Conservation (phyloP, 179 eudicot species). For the Silene noctiflora region DNA sequence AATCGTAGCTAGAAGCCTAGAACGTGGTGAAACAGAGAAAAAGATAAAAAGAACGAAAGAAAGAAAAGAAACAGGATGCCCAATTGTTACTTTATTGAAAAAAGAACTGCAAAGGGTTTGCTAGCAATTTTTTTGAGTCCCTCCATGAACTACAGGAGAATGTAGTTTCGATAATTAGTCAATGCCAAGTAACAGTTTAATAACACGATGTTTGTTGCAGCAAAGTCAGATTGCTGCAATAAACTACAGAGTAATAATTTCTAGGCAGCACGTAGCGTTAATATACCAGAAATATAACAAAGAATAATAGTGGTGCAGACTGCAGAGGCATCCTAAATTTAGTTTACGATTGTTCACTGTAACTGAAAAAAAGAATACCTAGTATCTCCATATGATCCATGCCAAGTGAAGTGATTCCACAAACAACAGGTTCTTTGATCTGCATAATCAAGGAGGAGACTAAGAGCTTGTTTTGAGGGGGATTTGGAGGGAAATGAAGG, state of each 20-base stretch:
- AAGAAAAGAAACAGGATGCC: background rate
- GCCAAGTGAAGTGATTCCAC: constrained; percentile 80
- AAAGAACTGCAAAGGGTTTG: too few relatives aligned
- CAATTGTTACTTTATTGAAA: too few relatives aligned
- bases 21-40: background rate
- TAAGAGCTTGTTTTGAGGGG: too few relatives aligned
- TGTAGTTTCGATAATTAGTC: too few relatives aligned
- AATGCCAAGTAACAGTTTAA: background rate
- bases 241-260: background rate
- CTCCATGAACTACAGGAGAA: too few relatives aligned
- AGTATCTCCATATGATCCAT: constrained; percentile 81
- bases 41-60: background rate
- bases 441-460: constrained; percentile 31
- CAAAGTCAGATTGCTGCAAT: constrained; percentile 5
- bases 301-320: background rate
- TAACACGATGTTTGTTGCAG: background rate
- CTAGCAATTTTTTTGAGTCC: too few relatives aligned
- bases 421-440: constrained; percentile 75
- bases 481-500: too few relatives aligned
- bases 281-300: background rate
- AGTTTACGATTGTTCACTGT: background rate
- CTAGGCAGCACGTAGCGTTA: background rate
- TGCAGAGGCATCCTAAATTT: background rate
- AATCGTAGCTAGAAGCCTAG: background rate
- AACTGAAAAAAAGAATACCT: constrained; percentile 43